Evolutionary conservation across 768 basidiomycete species (phyloP), one percentile per base, ranked within the genome.

Genomic region (Porpolomopsis calyptriformis): DNA sequence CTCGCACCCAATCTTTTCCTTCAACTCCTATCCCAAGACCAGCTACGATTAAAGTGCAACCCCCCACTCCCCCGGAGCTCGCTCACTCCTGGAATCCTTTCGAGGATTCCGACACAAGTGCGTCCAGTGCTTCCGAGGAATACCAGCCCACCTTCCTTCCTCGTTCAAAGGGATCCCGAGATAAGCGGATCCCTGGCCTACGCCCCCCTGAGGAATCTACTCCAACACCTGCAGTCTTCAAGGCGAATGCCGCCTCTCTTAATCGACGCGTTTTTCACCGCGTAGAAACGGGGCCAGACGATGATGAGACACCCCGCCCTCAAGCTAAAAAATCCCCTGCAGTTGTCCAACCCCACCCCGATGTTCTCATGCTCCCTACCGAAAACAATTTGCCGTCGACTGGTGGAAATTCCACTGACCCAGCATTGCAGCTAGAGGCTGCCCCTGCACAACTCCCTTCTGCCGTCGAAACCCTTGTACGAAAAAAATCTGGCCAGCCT

Each of bases 401-500:
- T 11, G 20, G n/a, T 12, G 11, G 1, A 9, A 10, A 1, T 22
- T 31, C 27, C 14, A 18, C 19, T 16, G 31, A 14, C n/a, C n/a
- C n/a, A 23, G 23, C 29, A 35, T 23, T 10, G 2, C 31, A 44
- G 12, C 16, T 26, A 5, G 37, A 40, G 20, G 53, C 62, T 23
- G 48, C 53, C 19, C 57, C 61, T 43, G 52, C 58, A 7, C 49
- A 61, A 44, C 54, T 52, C 47, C 55, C 52, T 36, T 51, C 63
- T 9, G 48, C 52, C 31, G 58, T 59, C 36, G 61, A 66, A 49
- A 58, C 73, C 16, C 67, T 85, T 43, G 68, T 89, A 26, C 79
- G 91, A 49, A 97, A 97, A 64, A 97, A 96, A 65, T 89, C 88
- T 11, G 93, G 94, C 29, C 87, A 96, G 64, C 80, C 87, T 4